Evolutionary conservation across 768 basidiomycete genomes (phyloP).

Genomic region (Butyriboletus loyo): DNA sequence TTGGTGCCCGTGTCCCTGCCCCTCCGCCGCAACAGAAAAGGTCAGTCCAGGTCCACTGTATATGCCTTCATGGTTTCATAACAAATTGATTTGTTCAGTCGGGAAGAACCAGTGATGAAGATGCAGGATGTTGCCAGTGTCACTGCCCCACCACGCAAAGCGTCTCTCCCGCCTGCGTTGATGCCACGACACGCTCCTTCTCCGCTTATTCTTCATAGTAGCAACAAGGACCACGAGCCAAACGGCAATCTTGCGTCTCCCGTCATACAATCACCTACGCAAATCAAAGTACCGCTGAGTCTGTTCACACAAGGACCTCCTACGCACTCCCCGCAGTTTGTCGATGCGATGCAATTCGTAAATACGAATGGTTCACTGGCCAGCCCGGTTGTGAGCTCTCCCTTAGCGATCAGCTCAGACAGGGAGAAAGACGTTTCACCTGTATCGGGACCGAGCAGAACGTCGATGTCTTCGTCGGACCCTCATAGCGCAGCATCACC

Average conservation of each 20-base stretch:
- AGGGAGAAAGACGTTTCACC: conserved; percentile 24
- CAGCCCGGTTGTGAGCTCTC: conserved; percentile 14
- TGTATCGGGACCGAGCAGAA: neutral
- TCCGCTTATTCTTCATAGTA: conserved; percentile 15
- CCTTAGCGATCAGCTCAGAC: conserved; percentile 8
- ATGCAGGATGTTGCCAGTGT: neutral
- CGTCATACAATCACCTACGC: conserved; percentile 35
- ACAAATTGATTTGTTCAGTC: conserved; percentile 7
- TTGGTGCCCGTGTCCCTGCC: conserved; percentile 39
- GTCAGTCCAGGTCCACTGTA: conserved; percentile 8
- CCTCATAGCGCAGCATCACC: conserved; percentile 10
- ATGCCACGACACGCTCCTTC: conserved; percentile 16
- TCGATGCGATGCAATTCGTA: neutral
- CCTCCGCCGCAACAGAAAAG: conserved; percentile 7
- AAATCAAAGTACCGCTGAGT: conserved; percentile 34
- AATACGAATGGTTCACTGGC: neutral
- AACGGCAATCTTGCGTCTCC: conserved; percentile 5
- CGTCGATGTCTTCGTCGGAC: conserved; percentile 14
- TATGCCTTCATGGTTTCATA: neutral
- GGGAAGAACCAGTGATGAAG: conserved; percentile 23
- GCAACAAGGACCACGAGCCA: conserved; percentile 2
- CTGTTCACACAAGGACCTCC: conserved; percentile 32
- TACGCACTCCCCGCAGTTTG: conserved; percentile 3
- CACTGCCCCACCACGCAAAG: conserved; percentile 1
- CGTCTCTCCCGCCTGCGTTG: conserved; percentile 21